Conservation (phyloP, 2,329 filamentous ascomycete genomes). For the Thelonectria discophora region DNA sequence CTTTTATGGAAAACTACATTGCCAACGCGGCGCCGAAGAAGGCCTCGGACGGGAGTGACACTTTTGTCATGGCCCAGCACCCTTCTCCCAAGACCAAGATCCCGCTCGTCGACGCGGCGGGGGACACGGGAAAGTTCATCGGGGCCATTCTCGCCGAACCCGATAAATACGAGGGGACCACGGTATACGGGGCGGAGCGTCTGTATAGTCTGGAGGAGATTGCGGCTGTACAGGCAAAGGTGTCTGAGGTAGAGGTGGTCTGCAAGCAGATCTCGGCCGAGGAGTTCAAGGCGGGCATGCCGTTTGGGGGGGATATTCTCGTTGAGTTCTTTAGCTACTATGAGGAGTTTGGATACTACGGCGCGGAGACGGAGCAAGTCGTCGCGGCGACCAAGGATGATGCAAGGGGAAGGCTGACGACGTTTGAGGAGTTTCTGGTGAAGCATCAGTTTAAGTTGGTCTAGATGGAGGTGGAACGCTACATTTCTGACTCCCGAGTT, state of each 20-base stretch:
- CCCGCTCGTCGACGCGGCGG: slow-evolving; percentile 55
- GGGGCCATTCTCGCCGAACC: slow-evolving; percentile 53
- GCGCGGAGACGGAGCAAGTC: slow-evolving; percentile 27
- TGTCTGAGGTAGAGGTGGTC: slow-evolving; percentile 49
- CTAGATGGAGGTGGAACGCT: no score
- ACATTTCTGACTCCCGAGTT: no score
- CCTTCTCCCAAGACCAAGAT: slow-evolving; percentile 43
- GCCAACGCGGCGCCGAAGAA: slow-evolving; percentile 41
- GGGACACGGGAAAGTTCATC: slow-evolving; percentile 56
- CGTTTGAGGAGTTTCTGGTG: slow-evolving; percentile 36
- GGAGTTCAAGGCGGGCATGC: slow-evolving; percentile 29
- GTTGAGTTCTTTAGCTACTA: slow-evolving; percentile 12
- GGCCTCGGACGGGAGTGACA: slow-evolving; percentile 38
- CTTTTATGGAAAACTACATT: slow-evolving; percentile 54
- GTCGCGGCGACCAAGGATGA: slow-evolving; percentile 35
- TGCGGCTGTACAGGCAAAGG: slow-evolving; percentile 48
- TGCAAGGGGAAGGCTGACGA: slow-evolving; percentile 33
- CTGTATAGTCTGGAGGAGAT: slow-evolving; percentile 51
- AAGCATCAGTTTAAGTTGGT: slow-evolving; percentile 24
- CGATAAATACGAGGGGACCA: slow-evolving; percentile 53
- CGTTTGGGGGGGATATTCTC: slow-evolving; percentile 25
- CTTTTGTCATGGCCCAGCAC: slow-evolving; percentile 39
- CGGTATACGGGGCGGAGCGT: slow-evolving; percentile 54
- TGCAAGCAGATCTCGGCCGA: slow-evolving; percentile 35
- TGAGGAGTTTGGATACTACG: slow-evolving; percentile 39